A percentile compares a stretch with the other conserved stretches of the same genome.
These are phyloP conservation scores for Schizosaccharomyces versatilis DNA, from an alignment of 1,139 yeast genomes.

Conservation along the genomic window DNA sequence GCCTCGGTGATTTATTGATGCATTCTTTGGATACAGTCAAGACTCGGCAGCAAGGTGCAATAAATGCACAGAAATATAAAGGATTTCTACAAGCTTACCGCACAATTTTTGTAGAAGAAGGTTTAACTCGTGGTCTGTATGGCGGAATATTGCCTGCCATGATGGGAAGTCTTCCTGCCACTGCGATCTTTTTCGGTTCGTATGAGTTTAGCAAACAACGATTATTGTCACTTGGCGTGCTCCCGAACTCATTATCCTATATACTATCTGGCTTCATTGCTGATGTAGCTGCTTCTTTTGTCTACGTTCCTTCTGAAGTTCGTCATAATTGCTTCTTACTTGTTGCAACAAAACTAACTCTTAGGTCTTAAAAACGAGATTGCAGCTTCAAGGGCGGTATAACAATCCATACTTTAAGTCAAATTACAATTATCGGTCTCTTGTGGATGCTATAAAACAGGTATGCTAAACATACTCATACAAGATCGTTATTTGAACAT, in stretches of 20 bases:
- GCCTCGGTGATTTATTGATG: conserved; percentile 80
- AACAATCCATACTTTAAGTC: conserved; percentile 60
- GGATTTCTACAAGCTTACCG: conserved; percentile 48
- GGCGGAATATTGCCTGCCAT: conserved; percentile 86
- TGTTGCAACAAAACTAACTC: neutral
- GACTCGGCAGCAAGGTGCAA: conserved; percentile 88
- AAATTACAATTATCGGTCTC: conserved; percentile 66
- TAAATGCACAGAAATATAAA: conserved; percentile 41
- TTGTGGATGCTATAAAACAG: conserved; percentile 41
- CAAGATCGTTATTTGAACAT: conserved; percentile 3
- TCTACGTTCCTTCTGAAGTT: conserved; percentile 95
- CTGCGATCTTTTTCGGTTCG: conserved; percentile 77
- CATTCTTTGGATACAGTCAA: conserved; percentile 91
- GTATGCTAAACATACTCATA: too few relatives aligned
- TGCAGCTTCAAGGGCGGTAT: conserved; percentile 73
- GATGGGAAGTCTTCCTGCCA: conserved; percentile 77
- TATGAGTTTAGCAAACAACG: conserved; percentile 61
- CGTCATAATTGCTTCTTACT: neutral
- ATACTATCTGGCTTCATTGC: conserved; percentile 75
- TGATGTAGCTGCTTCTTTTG: conserved; percentile 71
- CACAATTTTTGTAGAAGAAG: conserved; percentile 62
- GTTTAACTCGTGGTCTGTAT: conserved; percentile 61
- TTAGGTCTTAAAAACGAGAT: conserved; percentile 48
- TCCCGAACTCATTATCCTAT: conserved; percentile 63
- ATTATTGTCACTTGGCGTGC: conserved; percentile 38